Evolutionary conservation across 495 filamentous ascomycete species (phyloP).

Genomic region (Xylaria longipes): DNA sequence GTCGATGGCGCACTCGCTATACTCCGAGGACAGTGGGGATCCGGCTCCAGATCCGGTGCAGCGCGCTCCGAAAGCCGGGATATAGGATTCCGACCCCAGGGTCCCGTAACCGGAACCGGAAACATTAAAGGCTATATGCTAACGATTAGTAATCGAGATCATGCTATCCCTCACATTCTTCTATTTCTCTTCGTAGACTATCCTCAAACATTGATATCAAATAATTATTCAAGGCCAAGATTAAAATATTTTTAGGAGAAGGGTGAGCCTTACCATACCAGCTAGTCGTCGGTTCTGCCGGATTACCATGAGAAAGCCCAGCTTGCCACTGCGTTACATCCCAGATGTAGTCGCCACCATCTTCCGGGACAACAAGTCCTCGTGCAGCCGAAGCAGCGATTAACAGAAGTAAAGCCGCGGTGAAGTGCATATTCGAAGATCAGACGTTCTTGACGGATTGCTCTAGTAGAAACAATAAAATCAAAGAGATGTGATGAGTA

Average conservation of each 20-base stretch:
- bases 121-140: constrained; percentile 13
- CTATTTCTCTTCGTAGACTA: neutral
- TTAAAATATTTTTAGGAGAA: neutral
- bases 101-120: constrained; percentile 1
- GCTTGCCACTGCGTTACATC: constrained; percentile 24
- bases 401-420: neutral
- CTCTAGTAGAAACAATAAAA: neutral
- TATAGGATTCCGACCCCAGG: neutral
- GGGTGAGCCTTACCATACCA: constrained; percentile 17
- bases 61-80: constrained; percentile 22
- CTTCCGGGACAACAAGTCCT: neutral
- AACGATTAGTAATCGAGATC: neutral
- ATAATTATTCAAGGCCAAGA: neutral
- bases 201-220: neutral
- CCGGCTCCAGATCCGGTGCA: constrained; percentile 22
- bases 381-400: constrained; percentile 5
- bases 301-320: constrained; percentile 29
- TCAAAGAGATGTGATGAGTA: neutral
- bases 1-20: constrained; percentile 8
- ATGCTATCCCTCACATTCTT: neutral
- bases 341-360: constrained; percentile 16
- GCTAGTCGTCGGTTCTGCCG: constrained; percentile 14
- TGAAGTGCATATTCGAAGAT: constrained; percentile 5
- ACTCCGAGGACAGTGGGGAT: constrained; percentile 19
- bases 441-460: neutral